A percentile compares a stretch with the other conserved stretches of the same genome.
phyloP scores from a whole-genome alignment of 2,329 filamentous ascomycete species.

The Beauveria rudraprayagi region DNA sequence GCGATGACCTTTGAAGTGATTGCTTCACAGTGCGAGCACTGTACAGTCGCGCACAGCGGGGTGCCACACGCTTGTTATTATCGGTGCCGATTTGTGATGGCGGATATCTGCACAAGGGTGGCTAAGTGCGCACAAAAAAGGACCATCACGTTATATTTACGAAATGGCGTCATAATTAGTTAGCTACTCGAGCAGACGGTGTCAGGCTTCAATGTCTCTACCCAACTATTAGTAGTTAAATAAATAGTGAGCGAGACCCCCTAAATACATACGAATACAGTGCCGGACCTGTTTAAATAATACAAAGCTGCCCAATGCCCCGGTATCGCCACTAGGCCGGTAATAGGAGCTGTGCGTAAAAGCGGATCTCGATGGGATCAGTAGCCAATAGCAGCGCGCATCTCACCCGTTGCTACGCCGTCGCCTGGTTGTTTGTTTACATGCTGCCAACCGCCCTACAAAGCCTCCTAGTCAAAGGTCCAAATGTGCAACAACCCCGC shows the following conservation, averaged over 20 bases:
- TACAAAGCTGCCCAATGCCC: background rate
- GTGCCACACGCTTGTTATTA: background rate
- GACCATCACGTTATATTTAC: too few species aligned
- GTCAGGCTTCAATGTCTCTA: background rate
- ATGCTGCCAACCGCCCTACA: background rate
- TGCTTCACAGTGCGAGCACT: too few species aligned
- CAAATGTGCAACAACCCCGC: slow-evolving; percentile 16
- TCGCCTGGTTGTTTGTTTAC: slow-evolving; percentile 29
- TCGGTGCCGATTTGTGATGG: too few species aligned
- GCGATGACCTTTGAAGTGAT: too few species aligned
- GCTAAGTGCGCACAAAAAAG: too few species aligned
- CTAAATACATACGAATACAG: background rate
- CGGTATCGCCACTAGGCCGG: background rate
- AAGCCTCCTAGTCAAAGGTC: background rate
- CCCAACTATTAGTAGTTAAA: background rate
- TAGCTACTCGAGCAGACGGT: background rate
- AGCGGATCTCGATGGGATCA: background rate
- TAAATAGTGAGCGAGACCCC: background rate
- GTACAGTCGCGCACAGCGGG: background rate
- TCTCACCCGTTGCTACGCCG: slow-evolving; percentile 24
- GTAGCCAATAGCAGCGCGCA: slow-evolving; percentile 17
- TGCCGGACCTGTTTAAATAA: background rate
- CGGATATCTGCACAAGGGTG: too few species aligned
- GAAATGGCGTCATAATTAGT: too few species aligned
- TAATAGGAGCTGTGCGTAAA: background rate